These are phyloP conservation scores for Cyclotella sp. DNA, from an alignment of 108 stramenopile species.

Conservation along the genomic window DNA sequence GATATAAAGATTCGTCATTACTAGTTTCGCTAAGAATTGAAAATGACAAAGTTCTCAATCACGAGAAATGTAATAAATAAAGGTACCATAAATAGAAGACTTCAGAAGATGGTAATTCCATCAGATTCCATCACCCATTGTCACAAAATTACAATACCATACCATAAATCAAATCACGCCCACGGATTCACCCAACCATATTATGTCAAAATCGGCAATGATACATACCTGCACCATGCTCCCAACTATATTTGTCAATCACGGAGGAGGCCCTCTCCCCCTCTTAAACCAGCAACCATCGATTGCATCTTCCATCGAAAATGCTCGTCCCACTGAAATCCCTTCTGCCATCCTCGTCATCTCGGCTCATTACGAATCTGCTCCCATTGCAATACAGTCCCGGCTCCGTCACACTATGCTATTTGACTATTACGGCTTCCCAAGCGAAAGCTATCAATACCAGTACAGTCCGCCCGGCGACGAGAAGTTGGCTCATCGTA, in stretches of 20 bases:
- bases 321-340: not conserved
- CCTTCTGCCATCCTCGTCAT: slow-evolving; percentile 5
- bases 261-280: slow-evolving; percentile 5
- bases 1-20: too few species aligned
- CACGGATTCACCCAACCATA: too few species aligned
- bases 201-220: too few species aligned
- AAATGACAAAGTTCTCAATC: too few species aligned
- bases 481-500: slow-evolving; percentile 58
- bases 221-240: not conserved
- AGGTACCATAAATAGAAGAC: too few species aligned
- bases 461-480: slow-evolving; percentile 69
- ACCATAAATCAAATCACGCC: too few species aligned
- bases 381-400: slow-evolving; percentile 2
- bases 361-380: slow-evolving; percentile 18
- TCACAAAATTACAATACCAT: too few species aligned
- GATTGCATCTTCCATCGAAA: not conserved
- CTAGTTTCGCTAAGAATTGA: too few species aligned
- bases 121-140: too few species aligned
- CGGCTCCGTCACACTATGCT: slow-evolving; percentile 7
- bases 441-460: slow-evolving; percentile 76
- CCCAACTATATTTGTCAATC: slow-evolving; percentile 1
- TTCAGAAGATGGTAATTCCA: too few species aligned
- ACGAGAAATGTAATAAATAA: too few species aligned
- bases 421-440: slow-evolving; percentile 88
- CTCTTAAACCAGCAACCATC: slow-evolving; percentile 4